Conservation (phyloP, 345 rosid genomes). For the Citrus mangshanensis region DNA sequence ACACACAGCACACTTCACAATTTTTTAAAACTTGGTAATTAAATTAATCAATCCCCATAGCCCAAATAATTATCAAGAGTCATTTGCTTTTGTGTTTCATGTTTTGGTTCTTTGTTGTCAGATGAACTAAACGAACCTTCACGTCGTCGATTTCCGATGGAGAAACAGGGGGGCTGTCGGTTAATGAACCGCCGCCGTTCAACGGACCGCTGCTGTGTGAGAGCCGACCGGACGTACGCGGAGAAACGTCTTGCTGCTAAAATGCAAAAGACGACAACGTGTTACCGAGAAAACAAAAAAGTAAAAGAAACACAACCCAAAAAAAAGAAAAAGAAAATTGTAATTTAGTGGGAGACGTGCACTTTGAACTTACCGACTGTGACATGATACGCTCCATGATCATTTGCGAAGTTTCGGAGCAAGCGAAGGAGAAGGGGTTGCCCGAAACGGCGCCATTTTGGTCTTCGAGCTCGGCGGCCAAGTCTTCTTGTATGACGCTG, state of each 20-base stretch:
- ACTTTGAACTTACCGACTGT: slow-evolving; percentile 73
- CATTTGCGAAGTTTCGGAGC: slow-evolving; percentile 96
- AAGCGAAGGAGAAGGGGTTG: slow-evolving; percentile 90
- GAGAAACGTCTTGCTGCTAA: slow-evolving; percentile 83
- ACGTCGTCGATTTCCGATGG: slow-evolving; percentile 75
- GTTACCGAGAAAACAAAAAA: background rate
- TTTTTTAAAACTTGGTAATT: background rate
- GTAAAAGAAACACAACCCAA: background rate
- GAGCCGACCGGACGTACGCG: slow-evolving; percentile 79
- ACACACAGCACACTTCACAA: no score
- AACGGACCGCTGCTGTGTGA: slow-evolving; percentile 91
- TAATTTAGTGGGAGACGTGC: slow-evolving; percentile 7
- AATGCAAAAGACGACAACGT: background rate
- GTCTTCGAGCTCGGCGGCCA: slow-evolving; percentile 61
- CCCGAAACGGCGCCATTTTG: slow-evolving; percentile 57
- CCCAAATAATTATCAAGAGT: background rate
- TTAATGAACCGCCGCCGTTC: slow-evolving; percentile 63
- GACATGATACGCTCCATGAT: slow-evolving; percentile 95
- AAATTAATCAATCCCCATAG: background rate
- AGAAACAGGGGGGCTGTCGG: slow-evolving; percentile 97
- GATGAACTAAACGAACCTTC: slow-evolving; percentile 44
- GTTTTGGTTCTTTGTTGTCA: background rate
- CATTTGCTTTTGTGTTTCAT: background rate
- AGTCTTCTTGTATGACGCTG: slow-evolving; percentile 59
- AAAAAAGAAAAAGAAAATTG: background rate